Conservation (phyloP, 2,329 filamentous ascomycete species). For the Dactylellina drechsleri region DNA sequence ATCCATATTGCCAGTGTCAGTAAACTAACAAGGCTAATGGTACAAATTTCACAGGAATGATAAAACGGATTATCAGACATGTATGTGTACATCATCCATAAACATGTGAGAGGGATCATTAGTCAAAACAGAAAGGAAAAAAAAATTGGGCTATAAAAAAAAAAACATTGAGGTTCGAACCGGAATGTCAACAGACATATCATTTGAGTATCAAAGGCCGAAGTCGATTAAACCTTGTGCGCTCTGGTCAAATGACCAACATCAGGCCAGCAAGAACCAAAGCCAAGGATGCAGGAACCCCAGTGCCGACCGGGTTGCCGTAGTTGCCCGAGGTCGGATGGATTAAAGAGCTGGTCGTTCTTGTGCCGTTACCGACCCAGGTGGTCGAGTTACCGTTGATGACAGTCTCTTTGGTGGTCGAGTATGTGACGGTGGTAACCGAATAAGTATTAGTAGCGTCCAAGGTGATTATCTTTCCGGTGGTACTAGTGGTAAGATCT, state of each 20-base stretch:
- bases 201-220: slow-evolving; percentile 23
- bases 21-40: slow-evolving; percentile 2
- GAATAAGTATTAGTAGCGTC: slow-evolving; percentile 35
- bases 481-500: neutral
- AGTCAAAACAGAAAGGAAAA: slow-evolving; percentile 7
- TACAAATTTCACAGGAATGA: slow-evolving; percentile 1
- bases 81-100: slow-evolving; percentile 30
- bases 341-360: slow-evolving; percentile 36
- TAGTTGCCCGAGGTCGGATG: slow-evolving; percentile 24
- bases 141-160: neutral
- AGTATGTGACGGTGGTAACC: slow-evolving; percentile 27
- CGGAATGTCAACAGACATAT: neutral
- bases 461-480: slow-evolving; percentile 48
- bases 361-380: slow-evolving; percentile 25
- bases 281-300: slow-evolving; percentile 14
- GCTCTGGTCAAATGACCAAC: slow-evolving; percentile 29
- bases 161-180: neutral
- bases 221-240: slow-evolving; percentile 1
- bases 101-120: slow-evolving; percentile 9
- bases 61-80: slow-evolving; percentile 17
- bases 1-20: neutral
- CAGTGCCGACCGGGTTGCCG: slow-evolving; percentile 7
- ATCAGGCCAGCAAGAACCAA: slow-evolving; percentile 27
- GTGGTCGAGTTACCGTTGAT: slow-evolving; percentile 30
- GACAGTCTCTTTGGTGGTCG: slow-evolving; percentile 20